Base-by-base conservation (phyloP, 352 stramenopile species). In the Blastocystis sp. region DNA sequence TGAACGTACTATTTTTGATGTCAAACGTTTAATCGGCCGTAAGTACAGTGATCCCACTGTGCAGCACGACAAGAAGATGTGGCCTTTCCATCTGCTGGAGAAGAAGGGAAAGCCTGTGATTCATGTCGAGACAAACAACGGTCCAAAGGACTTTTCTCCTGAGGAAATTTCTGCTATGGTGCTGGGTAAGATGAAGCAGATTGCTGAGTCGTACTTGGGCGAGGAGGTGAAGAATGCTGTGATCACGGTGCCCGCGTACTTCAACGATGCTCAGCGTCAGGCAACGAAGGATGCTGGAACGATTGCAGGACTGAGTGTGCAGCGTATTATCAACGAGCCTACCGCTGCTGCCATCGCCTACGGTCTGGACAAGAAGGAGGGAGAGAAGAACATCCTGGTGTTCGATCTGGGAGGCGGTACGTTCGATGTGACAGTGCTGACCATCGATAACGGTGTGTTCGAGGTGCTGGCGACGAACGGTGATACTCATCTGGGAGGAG, bases 111-210 rank as follows among this genome's bases (percentile, higher is more conserved):
- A 95, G 90, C 94, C 94, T 13, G 95, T 94, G 90, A 96, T 99
- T 69, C 87, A 98, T 91, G 95, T 99, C 37, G 91, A 92, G 45
- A 90, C 91, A 68, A 62, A 93, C 20, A 95, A 96, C 91, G 94
- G 93, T 29, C 95, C 98, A 90, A 96, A 97, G 90, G 45, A 92
- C 50, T 99, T 98, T 90, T 93, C 95, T 2, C 96, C 98, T 1
- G 97, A 99, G 93, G 97, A 99, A 91, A 93, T 99, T 26, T 98
- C 95, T 53, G 96, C 96, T 82, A 99, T 99, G 97, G 93, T 99
- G 47, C 92, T 99, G 4, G 94, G 93, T 79, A 98, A 99, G 92
- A 99, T 99, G 96, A 99, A 98, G 93, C 90, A 94, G 75, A 99
- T 97, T 47, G 97, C 98, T 11, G 98, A 99, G 93, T 94, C 92